phyloP scores from a whole-genome alignment of 495 filamentous ascomycete genomes.

The Xylona heveae region DNA sequence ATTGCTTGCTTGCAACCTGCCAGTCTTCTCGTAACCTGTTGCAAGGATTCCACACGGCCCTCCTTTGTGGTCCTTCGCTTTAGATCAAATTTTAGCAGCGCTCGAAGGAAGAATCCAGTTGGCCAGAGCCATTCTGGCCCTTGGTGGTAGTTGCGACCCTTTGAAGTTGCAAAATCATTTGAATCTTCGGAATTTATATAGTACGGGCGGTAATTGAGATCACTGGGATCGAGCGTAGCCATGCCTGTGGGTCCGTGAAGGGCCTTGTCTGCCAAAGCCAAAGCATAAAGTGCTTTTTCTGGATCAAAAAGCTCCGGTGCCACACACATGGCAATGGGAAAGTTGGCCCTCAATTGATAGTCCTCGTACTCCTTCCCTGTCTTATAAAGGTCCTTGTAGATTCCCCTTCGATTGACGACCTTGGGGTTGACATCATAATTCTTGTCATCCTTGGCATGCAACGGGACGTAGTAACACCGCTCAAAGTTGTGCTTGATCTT shows the following conservation, averaged over 20 bases:
- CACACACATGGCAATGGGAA: constrained; percentile 87
- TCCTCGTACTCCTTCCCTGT: constrained; percentile 92
- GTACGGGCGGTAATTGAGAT: constrained; percentile 80
- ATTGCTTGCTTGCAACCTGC: constrained; percentile 66
- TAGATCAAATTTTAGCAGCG: constrained; percentile 77
- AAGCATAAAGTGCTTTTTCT: constrained; percentile 49
- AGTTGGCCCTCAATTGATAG: constrained; percentile 89
- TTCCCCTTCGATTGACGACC: constrained; percentile 70
- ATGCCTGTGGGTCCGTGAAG: constrained; percentile 81
- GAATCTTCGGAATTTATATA: constrained; percentile 92
- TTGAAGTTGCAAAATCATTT: constrained; percentile 68
- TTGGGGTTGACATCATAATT: constrained; percentile 60
- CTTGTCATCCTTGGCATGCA: constrained; percentile 39
- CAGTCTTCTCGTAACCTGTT: constrained; percentile 75
- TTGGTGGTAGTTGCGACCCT: constrained; percentile 94
- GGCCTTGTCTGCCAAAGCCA: constrained; percentile 55
- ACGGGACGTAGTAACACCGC: constrained; percentile 68
- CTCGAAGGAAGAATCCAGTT: constrained; percentile 81
- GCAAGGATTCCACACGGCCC: constrained; percentile 63
- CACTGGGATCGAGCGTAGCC: constrained; percentile 81
- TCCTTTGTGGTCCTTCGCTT: constrained; percentile 41
- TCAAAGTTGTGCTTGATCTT: constrained; percentile 78
- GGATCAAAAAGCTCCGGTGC: constrained; percentile 73
- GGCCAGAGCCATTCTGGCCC: constrained; percentile 99
- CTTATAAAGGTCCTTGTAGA: constrained; percentile 92